Percentiles rank a stretch among this genome's conserved stretches.
Evolutionary conservation across 345 rosid species (phyloP).

Genomic region (Sapria himalayana): DNA sequence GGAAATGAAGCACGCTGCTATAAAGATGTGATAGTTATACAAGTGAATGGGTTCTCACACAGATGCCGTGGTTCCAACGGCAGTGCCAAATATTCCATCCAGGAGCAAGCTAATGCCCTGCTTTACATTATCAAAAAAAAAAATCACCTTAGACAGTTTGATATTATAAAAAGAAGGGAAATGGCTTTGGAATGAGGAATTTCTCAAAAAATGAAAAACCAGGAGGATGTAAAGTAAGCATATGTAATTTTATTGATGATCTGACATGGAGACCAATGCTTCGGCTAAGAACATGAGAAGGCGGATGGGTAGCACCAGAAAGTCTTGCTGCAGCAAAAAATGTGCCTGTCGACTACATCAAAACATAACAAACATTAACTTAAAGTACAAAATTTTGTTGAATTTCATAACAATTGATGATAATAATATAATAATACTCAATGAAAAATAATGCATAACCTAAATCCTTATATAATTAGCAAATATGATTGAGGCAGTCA

Average conservation of each 20-base stretch:
- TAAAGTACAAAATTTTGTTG: no score
- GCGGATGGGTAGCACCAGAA: slow-evolving; percentile 93
- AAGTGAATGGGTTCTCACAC: slow-evolving; percentile 59
- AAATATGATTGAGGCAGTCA: no score
- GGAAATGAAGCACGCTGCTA: no score
- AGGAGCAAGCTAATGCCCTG: slow-evolving; percentile 74
- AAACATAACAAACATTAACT: slow-evolving; percentile 3
- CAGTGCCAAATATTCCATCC: slow-evolving; percentile 77
- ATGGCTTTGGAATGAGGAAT: neutral
- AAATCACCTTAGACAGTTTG: neutral
- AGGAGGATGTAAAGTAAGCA: neutral
- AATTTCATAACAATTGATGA: no score
- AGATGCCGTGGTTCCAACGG: slow-evolving; percentile 72
- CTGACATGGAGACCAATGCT: slow-evolving; percentile 81
- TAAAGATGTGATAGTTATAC: no score
- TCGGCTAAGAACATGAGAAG: slow-evolving; percentile 66
- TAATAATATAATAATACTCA: no score
- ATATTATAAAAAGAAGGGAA: neutral
- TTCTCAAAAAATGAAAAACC: neutral
- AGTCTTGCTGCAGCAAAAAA: slow-evolving; percentile 74
- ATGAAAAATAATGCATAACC: no score
- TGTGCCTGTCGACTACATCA: slow-evolving; percentile 60
- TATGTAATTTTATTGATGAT: slow-evolving; percentile 1
- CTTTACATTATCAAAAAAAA: slow-evolving; percentile 2
- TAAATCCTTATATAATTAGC: no score